Base-by-base conservation (phyloP, 257 asterid species). In the Salvia rosmarinus region DNA sequence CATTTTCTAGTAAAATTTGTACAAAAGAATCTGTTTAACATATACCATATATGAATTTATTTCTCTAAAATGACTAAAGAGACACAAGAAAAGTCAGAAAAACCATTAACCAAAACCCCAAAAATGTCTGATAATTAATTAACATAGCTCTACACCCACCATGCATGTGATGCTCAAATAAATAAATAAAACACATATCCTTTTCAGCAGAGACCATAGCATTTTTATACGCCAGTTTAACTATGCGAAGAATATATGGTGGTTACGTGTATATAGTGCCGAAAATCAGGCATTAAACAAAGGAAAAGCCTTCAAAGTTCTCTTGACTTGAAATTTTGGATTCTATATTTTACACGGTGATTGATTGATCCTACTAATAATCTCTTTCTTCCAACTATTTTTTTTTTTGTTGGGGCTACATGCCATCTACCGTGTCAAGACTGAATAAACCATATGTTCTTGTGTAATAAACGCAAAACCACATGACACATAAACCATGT, bases 111-210 rank as follows among this genome's bases (percentile, higher is more conserved):
- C 42, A 25, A 57, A 42, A 57, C 11, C 42, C 11, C 13, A 21
- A 57, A 34, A 5, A 9, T 12, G 42, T 28, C 11, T 37, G 51
- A 20, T 42, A 7, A 21, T 72, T 37, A 34, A 12, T 39, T 30
- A 39, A 73, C 1, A 12, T 14, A 9, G 30, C 47, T 34, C 52
- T 59, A 19, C 74, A 70, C 77, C 79, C 11, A 69, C 77, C 74
- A 70, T 79, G 63, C 79, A 79, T 74, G 79, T 79, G 79, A 56
- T 6, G 35, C 13, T 32, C 16, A 1, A 43, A 21, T 0, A 2
- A 39, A 37, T 19, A 37, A 62, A 39, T 39, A 64, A 20, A 17
- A 28, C 13, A 21, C 5, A 21, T 20, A 14, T 68, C 1, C 42
- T 17, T 32, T 42, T 21, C 40, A 44, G 20, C 13, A 58, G 3